Conservation (phyloP, 2,329 filamentous ascomycete species). For the Coniosporium tulheliwenetii region DNA sequence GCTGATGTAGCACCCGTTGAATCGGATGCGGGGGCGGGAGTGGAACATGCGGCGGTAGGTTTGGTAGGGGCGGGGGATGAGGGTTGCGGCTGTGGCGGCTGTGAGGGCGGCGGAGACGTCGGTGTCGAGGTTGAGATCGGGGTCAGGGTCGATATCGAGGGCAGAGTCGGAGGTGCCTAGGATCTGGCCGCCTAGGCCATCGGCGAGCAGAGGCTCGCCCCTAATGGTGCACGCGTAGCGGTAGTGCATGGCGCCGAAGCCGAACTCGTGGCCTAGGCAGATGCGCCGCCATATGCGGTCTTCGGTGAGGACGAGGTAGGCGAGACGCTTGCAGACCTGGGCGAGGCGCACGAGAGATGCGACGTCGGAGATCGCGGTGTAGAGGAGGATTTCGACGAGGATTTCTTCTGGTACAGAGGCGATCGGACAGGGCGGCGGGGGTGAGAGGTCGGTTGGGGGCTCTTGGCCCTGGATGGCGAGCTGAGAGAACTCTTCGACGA, state of each 20-base stretch:
- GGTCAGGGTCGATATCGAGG: constrained; percentile 9
- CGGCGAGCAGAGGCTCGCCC: constrained; percentile 22
- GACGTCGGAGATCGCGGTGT: constrained; percentile 59
- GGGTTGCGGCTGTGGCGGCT: constrained; percentile 7
- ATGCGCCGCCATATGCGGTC: constrained; percentile 74
- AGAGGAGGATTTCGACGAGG: constrained; percentile 59
- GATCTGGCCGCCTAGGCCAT: constrained; percentile 5
- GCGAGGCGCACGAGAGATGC: constrained; percentile 61
- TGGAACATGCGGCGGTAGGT: constrained; percentile 57
- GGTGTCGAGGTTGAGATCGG: constrained; percentile 13
- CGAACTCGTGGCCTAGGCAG: constrained; percentile 54
- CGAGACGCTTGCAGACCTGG: constrained; percentile 73
- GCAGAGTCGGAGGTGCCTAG: constrained; percentile 2
- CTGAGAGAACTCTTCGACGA: constrained; percentile 60
- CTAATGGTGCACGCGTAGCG: constrained; percentile 48
- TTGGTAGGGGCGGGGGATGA: constrained; percentile 11
- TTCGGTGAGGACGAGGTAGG: constrained; percentile 71
- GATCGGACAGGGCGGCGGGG: constrained; percentile 66
- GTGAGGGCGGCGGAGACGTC: constrained; percentile 17
- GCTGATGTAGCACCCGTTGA: constrained; percentile 91
- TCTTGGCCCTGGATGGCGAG: constrained; percentile 53
- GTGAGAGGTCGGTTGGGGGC: constrained; percentile 55
- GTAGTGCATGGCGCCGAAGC: constrained; percentile 74
- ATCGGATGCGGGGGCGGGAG: constrained; percentile 69
- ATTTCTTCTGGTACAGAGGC: constrained; percentile 69